Conservation (phyloP, 495 filamentous ascomycete genomes). For the Aspergillus carlsbadensis region DNA sequence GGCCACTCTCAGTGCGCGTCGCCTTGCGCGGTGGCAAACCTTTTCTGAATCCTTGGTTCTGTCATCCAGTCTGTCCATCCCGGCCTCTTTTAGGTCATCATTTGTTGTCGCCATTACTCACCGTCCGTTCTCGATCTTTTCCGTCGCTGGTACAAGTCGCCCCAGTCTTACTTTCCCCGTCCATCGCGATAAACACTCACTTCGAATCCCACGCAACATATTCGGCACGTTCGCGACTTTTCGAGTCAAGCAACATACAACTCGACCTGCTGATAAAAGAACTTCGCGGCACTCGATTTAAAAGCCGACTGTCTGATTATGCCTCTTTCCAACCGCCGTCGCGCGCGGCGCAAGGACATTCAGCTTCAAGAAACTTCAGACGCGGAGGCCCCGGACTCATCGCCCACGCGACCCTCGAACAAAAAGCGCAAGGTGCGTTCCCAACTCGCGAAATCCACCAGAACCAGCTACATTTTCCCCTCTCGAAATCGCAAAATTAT, state of each 20-base stretch:
- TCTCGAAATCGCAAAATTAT: background rate
- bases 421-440: conserved; percentile 71
- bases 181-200: background rate
- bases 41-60: conserved; percentile 36
- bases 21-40: conserved; percentile 36
- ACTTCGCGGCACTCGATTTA: background rate
- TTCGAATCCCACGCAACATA: background rate
- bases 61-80: conserved; percentile 21
- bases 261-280: background rate
- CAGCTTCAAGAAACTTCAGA: conserved; percentile 49
- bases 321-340: conserved; percentile 53
- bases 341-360: conserved; percentile 50
- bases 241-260: background rate
- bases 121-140: conserved; percentile 13
- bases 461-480: background rate
- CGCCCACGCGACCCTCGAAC: conserved; percentile 68
- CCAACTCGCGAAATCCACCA: background rate
- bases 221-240: background rate
- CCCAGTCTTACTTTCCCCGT: background rate
- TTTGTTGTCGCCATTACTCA: conserved; percentile 16
- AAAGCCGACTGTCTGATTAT: conserved; percentile 24
- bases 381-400: conserved; percentile 59
- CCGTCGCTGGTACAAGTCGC: background rate
- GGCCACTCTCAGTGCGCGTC: conserved; percentile 20
- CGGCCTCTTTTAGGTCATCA: conserved; percentile 27